A percentile compares a stretch with the other conserved stretches of the same genome.
phyloP scores from a whole-genome alignment of 2,329 filamentous ascomycete species.

The Fusarium coicis region DNA sequence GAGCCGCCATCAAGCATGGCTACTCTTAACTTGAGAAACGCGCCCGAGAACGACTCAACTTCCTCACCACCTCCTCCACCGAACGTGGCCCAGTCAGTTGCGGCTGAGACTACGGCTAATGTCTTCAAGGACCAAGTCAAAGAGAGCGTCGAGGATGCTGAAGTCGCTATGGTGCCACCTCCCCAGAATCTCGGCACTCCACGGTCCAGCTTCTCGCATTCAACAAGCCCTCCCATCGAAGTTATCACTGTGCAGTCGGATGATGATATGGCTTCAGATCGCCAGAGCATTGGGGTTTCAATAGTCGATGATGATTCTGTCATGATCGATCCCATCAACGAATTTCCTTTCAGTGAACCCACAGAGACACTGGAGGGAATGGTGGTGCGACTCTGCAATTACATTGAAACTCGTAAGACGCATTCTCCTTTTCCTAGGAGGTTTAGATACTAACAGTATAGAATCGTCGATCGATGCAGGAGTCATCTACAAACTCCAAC shows the following conservation, averaged over 20 bases:
- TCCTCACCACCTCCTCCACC: constrained; percentile 58
- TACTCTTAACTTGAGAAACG: constrained; percentile 69
- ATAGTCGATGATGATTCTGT: constrained; percentile 36
- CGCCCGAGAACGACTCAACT: constrained; percentile 53
- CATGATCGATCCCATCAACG: constrained; percentile 54
- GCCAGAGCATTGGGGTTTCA: constrained; percentile 46
- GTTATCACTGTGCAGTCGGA: constrained; percentile 54
- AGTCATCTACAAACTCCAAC: constrained; percentile 56
- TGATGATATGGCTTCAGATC: constrained; percentile 49
- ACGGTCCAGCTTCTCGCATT: constrained; percentile 52
- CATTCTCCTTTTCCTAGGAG: neutral
- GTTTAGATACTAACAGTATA: constrained; percentile 43
- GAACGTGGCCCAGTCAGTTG: constrained; percentile 37
- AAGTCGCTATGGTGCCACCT: constrained; percentile 50
- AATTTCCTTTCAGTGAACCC: constrained; percentile 59
- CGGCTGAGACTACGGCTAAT: neutral
- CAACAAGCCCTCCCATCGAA: constrained; percentile 58
- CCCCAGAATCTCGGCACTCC: constrained; percentile 42
- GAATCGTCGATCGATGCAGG: constrained; percentile 57
- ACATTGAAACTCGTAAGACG: constrained; percentile 48
- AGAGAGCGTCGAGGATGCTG: constrained; percentile 59
- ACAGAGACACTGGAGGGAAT: constrained; percentile 48
- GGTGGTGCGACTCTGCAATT: constrained; percentile 51
- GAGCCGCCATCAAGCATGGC: constrained; percentile 64
- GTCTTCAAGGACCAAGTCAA: constrained; percentile 48